Percentiles rank a stretch among this genome's conserved stretches.
These are phyloP conservation scores for Linnemannia hyalina DNA, from an alignment of 192 early-diverging fungal genomes.

Conservation along the genomic window DNA sequence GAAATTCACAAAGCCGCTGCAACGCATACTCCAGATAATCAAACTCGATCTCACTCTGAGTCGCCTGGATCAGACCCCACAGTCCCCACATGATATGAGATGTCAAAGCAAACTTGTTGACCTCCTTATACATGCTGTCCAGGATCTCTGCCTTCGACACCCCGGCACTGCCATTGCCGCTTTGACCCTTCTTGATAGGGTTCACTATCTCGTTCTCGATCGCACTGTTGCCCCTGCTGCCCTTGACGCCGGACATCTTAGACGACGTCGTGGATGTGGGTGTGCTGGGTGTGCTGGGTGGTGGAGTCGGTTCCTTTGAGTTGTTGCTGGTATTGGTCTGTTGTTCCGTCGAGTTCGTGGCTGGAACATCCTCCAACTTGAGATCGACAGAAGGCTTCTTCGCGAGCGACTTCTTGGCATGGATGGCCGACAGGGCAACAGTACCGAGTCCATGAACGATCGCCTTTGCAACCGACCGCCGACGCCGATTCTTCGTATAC, in stretches of 20 bases:
- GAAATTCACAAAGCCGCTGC: slow-evolving; percentile 85
- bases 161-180: slow-evolving; percentile 31
- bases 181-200: background rate
- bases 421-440: background rate
- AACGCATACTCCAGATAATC: slow-evolving; percentile 79
- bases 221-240: slow-evolving; percentile 28
- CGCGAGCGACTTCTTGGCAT: background rate
- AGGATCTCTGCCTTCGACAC: slow-evolving; percentile 50
- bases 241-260: too few relatives aligned
- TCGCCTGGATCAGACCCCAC: slow-evolving; percentile 84
- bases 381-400: background rate
- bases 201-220: background rate
- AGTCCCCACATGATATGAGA: slow-evolving; percentile 83
- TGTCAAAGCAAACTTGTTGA: slow-evolving; percentile 57
- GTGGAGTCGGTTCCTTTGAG: too few relatives aligned
- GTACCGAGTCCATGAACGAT: slow-evolving; percentile 9
- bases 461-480: background rate
- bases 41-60: slow-evolving; percentile 84
- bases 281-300: background rate
- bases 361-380: background rate
- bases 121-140: slow-evolving; percentile 61
- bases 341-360: background rate
- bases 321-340: too few relatives aligned
- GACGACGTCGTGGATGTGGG: background rate
- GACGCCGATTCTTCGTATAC: background rate